These are phyloP conservation scores for Themeda triandra DNA, from an alignment of 176 grass and related monocot species.

Conservation along the genomic window DNA sequence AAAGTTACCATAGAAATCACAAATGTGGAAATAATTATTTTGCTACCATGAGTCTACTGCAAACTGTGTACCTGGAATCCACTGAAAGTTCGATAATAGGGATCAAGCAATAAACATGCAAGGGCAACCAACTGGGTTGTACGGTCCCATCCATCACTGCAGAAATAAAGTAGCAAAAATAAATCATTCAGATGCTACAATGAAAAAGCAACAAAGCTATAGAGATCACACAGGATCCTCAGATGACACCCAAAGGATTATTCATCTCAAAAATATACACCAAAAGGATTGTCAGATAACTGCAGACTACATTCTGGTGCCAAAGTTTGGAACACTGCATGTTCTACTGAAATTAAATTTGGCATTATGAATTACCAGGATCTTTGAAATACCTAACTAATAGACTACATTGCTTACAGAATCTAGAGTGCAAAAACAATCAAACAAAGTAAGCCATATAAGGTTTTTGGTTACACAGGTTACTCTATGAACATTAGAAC, in stretches of 20 bases:
- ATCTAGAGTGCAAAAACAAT: conserved; percentile 3
- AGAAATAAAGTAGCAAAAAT: conserved; percentile 17
- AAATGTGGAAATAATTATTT: not conserved
- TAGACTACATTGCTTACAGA: not conserved
- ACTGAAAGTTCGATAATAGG: conserved; percentile 91
- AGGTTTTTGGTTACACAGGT: not conserved
- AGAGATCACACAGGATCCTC: conserved; percentile 7
- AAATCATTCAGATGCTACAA: conserved; percentile 2
- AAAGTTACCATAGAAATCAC: conserved; percentile 1
- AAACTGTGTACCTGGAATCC: conserved; percentile 84
- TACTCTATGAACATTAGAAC: conserved; percentile 7
- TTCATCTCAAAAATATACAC: not conserved
- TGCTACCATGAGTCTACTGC: not conserved
- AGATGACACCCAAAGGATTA: conserved; percentile 5
- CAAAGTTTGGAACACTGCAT: not conserved
- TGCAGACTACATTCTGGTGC: not conserved
- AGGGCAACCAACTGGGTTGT: conserved; percentile 94
- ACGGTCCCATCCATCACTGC: conserved; percentile 98
- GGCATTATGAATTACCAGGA: not conserved
- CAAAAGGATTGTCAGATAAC: not conserved
- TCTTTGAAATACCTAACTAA: not conserved
- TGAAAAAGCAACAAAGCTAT: conserved; percentile 24
- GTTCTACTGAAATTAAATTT: not conserved
- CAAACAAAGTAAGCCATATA: not conserved
- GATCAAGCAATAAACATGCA: conserved; percentile 86